Evolutionary conservation across 345 rosid genomes (phyloP), one percentile per base, ranked within the genome.

Genomic region (Citrus australasica): DNA sequence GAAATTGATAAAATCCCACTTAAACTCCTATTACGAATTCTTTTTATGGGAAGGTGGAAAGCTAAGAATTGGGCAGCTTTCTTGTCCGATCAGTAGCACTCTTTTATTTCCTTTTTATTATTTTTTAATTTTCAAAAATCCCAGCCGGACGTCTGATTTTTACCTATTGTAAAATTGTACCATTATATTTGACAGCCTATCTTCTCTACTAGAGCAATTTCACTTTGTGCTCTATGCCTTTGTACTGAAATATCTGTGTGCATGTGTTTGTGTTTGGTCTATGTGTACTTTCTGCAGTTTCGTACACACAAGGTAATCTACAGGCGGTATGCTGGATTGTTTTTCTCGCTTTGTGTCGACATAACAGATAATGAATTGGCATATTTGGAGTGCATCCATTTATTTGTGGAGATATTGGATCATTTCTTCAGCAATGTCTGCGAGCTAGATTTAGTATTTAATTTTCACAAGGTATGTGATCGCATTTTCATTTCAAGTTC

Each of bases 371-470:
- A 93, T 60, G 99, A 95, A 77, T 83, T 95, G 87, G 99, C 97
- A 53, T 93, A 95, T 84, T 78, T 95, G 78, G 99, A 95, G 87
- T 85, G 93, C 85, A 93, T 95, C 79, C 99, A 95, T 85, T 83
- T 95, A 80, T 95, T 95, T 83, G 99, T 95, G 79, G 99, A 95
- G 89, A 92, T 95, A 37, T 81, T 95, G 85, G 99, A 95, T 79
- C 99, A 95, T 89, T 95, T 95, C 92, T 95, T 95, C 89, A 95
- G 99, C 94, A 95, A 93, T 75, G 99, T 95, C 48, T 95, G 99
- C 73, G 99, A 95, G 85, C 93, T 95, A 19, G 99, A 95, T 85
- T 87, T 95, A 86, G 99, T 95, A 24, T 95, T 95, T 81, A 95
- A 95, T 81, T 93, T 95, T 81, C 93, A 93, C 88, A 95, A 95